Evolutionary conservation across 106 monocot species (phyloP).

Genomic region (Triglochin maritima): DNA sequence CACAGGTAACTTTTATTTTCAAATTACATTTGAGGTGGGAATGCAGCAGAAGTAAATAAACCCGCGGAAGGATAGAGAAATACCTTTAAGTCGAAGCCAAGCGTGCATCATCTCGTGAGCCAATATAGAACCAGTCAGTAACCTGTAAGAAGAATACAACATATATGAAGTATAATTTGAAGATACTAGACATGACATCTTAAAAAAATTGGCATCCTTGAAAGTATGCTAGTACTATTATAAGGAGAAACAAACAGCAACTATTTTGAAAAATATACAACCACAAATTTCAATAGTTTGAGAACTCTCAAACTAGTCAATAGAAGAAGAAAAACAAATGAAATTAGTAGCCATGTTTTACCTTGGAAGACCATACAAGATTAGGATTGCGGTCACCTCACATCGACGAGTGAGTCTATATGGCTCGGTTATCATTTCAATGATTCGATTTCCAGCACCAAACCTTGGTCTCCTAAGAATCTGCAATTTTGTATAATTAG

Average conservation of each 20-base stretch:
- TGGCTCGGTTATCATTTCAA: constrained; percentile 69
- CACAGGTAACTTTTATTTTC: neutral
- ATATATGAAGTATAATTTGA: too few species aligned
- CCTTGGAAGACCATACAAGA: constrained; percentile 86
- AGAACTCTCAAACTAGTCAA: too few species aligned
- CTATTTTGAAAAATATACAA: too few species aligned
- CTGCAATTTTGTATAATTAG: constrained; percentile 14
- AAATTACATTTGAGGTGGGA: neutral
- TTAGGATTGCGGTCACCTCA: constrained; percentile 91
- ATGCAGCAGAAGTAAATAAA: neutral
- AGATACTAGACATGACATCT: too few species aligned
- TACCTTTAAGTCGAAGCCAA: constrained; percentile 89
- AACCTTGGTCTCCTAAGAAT: constrained; percentile 55
- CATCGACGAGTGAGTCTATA: constrained; percentile 48
- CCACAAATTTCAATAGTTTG: too few species aligned
- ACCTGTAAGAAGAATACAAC: constrained; percentile 22
- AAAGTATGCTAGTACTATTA: too few species aligned
- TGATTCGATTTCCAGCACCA: constrained; percentile 45
- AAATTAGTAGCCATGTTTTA: constrained; percentile 5
- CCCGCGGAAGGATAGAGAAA: neutral
- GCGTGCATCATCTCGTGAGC: constrained; percentile 99
- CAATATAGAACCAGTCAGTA: constrained; percentile 80
- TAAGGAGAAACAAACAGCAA: too few species aligned
- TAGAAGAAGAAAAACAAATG: neutral
- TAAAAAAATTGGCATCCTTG: too few species aligned